phyloP scores from a whole-genome alignment of 208 protist species.

The Acanthamoeba lenticulata region DNA sequence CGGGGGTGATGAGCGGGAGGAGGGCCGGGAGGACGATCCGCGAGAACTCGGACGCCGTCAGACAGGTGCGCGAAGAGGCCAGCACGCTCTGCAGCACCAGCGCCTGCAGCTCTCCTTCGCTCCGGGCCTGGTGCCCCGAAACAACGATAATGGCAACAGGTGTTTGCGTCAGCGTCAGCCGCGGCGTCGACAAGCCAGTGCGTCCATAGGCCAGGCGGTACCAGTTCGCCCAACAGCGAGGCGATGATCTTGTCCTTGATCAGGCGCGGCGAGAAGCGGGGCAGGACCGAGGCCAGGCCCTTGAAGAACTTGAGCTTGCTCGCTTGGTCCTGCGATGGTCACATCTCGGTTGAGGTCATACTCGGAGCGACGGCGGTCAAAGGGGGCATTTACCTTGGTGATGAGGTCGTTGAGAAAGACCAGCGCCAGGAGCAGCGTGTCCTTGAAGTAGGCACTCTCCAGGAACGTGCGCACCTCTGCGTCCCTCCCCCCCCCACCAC shows the following conservation, averaged over 20 bases:
- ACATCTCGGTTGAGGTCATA: too few relatives aligned
- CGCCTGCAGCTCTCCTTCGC: background rate
- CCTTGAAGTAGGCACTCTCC: conserved; percentile 3
- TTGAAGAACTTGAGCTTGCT: conserved; percentile 50
- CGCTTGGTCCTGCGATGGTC: background rate
- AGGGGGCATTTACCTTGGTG: background rate
- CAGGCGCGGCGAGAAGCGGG: background rate
- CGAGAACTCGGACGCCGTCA: background rate
- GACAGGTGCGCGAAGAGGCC: background rate
- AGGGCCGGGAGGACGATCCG: background rate
- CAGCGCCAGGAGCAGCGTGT: background rate
- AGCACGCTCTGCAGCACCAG: background rate
- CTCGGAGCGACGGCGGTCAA: background rate
- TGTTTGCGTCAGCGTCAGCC: too few relatives aligned
- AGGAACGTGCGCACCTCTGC: background rate
- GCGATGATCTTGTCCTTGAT: conserved; percentile 3
- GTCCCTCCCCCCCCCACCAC: too few relatives aligned
- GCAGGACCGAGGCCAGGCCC: background rate
- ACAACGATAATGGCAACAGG: too few relatives aligned
- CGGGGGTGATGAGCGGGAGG: background rate
- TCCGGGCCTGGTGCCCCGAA: background rate
- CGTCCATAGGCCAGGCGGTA: too few relatives aligned
- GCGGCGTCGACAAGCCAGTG: too few relatives aligned
- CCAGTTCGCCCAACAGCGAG: background rate
- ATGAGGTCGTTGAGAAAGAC: conserved; percentile 28